Conservation (phyloP, 352 stramenopile species). For the Aphanomyces invadans region DNA sequence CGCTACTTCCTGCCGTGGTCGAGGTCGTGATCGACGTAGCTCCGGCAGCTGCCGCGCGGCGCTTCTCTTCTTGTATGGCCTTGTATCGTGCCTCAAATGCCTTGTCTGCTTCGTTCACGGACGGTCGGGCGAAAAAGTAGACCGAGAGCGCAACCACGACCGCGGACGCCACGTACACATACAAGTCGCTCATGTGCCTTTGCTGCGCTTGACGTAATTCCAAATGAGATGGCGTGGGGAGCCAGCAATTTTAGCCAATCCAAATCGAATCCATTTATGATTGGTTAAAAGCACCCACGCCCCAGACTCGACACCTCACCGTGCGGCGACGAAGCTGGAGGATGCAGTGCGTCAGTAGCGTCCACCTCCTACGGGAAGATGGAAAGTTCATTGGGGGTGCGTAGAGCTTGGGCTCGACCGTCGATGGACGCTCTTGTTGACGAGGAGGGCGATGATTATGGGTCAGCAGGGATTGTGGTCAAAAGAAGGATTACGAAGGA, state of each 20-base stretch:
- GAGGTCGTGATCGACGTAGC: neutral
- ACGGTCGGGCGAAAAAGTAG: conserved; percentile 3
- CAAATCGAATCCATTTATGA: neutral
- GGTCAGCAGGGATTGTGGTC: no score
- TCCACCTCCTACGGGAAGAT: no score
- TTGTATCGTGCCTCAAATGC: conserved; percentile 16
- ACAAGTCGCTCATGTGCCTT: conserved; percentile 1
- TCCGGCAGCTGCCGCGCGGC: neutral
- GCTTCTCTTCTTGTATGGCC: conserved; percentile 21
- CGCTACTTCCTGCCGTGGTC: neutral
- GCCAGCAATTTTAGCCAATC: conserved; percentile 7
- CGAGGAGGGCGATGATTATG: no score
- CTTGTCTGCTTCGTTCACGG: conserved; percentile 1
- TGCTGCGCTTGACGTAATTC: neutral
- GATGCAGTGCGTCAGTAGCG: no score
- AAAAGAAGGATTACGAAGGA: no score
- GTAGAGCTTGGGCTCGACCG: no score
- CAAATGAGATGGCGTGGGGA: neutral
- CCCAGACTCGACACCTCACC: no score
- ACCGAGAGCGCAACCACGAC: conserved; percentile 4
- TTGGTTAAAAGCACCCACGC: no score
- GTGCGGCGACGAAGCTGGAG: no score
- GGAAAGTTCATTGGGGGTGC: no score
- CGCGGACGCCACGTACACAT: conserved; percentile 9
- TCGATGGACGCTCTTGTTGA: no score